These are phyloP conservation scores for Ambrosiella xylebori DNA, from an alignment of 2,329 filamentous ascomycete species.

Conservation along the genomic window DNA sequence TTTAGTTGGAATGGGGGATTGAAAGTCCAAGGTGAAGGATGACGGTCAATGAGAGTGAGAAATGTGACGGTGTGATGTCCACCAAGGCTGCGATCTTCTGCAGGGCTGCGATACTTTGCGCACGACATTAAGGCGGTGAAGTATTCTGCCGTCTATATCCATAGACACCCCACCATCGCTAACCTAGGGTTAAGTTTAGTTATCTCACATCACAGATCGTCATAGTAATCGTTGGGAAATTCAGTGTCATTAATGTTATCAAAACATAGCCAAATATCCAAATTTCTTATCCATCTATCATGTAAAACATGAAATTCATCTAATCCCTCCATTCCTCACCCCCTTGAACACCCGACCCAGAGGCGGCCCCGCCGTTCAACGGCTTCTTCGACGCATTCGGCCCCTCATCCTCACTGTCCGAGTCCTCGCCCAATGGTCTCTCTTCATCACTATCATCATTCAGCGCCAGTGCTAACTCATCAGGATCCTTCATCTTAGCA, in stretches of 20 bases:
- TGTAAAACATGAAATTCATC: neutral
- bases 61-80: neutral
- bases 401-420: constrained; percentile 11
- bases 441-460: constrained; percentile 40
- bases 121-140: neutral
- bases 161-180: neutral
- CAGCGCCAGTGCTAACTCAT: constrained; percentile 43
- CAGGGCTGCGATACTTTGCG: neutral
- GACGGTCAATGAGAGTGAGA: neutral
- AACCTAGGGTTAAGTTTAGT: neutral
- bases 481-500: constrained; percentile 48
- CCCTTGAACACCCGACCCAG: constrained; percentile 24
- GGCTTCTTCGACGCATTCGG: constrained; percentile 4
- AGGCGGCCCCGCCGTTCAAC: constrained; percentile 13
- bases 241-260: too few species aligned
- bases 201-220: too few species aligned
- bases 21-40: neutral
- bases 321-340: constrained; percentile 31
- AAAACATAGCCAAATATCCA: too few species aligned
- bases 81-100: neutral
- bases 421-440: constrained; percentile 6
- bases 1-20: neutral
- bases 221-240: too few species aligned
- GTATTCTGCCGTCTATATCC: neutral
- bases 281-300: neutral